Evolutionary conservation across 805 yeast genomes (phyloP), one percentile per base, ranked within the genome.

Genomic region (Nakazawaea sp.): DNA sequence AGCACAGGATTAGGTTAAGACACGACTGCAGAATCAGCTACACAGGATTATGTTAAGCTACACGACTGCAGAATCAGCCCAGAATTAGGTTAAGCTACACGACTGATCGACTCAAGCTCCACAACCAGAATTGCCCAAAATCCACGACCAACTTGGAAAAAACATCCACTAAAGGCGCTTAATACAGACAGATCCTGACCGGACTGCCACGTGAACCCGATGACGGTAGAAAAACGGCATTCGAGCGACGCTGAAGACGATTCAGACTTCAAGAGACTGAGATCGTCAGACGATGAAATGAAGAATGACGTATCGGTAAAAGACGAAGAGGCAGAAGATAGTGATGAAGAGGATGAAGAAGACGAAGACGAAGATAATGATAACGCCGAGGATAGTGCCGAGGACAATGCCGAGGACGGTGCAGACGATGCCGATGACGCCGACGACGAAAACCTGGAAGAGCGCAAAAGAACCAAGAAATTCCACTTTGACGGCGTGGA

Each of bases 401-500:
- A 51, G 4, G 53, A 47, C 8, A 48, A 42, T 5, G 53, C 42
- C 7, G n/a, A n/a, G n/a, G n/a, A n/a, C n/a, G 45, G 38, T 1
- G 46, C 45, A 7, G 51, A 51, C 5, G 55, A 52, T 9, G 51
- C 52, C 5, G 61, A 51, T 11, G 59, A 43, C 3, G 61, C 51
- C 0, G 62, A 58, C 7, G 57, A 58, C 1, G 57, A 56, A 0
- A 61, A 62, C 5, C 63, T 56, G 17, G 65, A 58, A 6, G 69
- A 64, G 10, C 65, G 62, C 6, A 70, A 68, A 18, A 63, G 70
- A 7, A 63, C 64, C 1, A 53, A 50, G 38, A 45, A 66, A 2
- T 79, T 81, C 55, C 68, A 68, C 24, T 81, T 79, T 54, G 95
- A 86, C 52, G 96, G 96, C 1, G 75, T 74, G 12, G 67, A 71